Conservation (phyloP, 2,329 filamentous ascomycete genomes). For the Aspergillus ibericus region DNA sequence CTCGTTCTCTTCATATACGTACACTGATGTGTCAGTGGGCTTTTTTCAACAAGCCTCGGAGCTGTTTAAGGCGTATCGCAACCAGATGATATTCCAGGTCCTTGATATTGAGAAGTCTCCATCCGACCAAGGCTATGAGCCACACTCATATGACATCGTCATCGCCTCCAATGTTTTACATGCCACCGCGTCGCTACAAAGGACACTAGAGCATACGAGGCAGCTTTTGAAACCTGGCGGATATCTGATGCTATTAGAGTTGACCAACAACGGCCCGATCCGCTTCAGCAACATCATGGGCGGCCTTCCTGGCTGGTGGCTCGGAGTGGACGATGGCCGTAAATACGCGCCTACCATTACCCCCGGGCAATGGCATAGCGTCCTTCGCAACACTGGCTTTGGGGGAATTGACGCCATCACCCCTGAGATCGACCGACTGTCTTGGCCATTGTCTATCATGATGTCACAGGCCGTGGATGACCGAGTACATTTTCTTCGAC, state of each 20-base stretch:
- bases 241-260: slow-evolving; percentile 18
- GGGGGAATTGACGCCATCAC: slow-evolving; percentile 17
- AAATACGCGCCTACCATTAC: neutral
- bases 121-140: slow-evolving; percentile 34
- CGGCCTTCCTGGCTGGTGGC: neutral
- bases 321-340: neutral
- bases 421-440: neutral
- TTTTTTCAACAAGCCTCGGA: slow-evolving; percentile 43
- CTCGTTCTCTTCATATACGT: slow-evolving; percentile 42
- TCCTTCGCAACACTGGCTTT: slow-evolving; percentile 11
- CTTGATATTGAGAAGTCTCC: slow-evolving; percentile 35
- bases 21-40: slow-evolving; percentile 46
- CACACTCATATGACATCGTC: slow-evolving; percentile 34
- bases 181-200: slow-evolving; percentile 31
- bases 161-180: slow-evolving; percentile 44
- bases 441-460: slow-evolving; percentile 27
- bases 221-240: slow-evolving; percentile 46
- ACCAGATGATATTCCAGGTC: slow-evolving; percentile 31
- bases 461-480: slow-evolving; percentile 37
- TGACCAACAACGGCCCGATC: neutral
- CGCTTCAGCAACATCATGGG: neutral
- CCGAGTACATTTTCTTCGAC: slow-evolving; percentile 25
- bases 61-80: slow-evolving; percentile 22
- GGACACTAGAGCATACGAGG: slow-evolving; percentile 32
- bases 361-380: slow-evolving; percentile 6